phyloP scores from a whole-genome alignment of 768 basidiomycete species.

The Ramaria rubella region DNA sequence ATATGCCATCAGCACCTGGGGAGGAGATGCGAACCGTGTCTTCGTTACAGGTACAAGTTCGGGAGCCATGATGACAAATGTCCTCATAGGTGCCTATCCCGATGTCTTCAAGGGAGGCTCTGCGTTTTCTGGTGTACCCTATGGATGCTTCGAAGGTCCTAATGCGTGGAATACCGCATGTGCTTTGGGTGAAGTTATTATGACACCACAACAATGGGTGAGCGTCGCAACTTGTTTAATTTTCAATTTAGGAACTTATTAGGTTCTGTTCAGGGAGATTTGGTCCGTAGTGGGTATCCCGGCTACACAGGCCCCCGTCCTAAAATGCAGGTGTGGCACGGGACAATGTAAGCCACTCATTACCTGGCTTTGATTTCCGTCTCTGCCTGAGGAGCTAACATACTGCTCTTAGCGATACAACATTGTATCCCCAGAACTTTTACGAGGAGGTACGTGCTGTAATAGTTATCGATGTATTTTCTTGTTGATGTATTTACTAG shows the following conservation, averaged over 20 bases:
- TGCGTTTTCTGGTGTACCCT: constrained; percentile 47
- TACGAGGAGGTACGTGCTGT: too few species aligned
- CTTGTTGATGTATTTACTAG: too few species aligned
- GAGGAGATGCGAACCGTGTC: constrained; percentile 39
- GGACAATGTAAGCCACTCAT: constrained; percentile 31
- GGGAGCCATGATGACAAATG: constrained; percentile 57
- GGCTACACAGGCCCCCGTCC: constrained; percentile 46
- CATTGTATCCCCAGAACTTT: constrained; percentile 45
- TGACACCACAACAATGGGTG: constrained; percentile 42
- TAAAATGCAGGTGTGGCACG: constrained; percentile 50
- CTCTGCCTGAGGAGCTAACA: background rate
- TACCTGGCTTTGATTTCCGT: background rate
- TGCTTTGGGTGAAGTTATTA: constrained; percentile 36
- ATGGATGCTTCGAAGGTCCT: constrained; percentile 46
- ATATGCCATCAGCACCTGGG: constrained; percentile 42
- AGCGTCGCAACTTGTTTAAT: background rate
- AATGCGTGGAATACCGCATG: constrained; percentile 43
- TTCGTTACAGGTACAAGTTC: constrained; percentile 48
- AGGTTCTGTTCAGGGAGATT: constrained; percentile 31
- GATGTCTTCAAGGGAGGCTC: constrained; percentile 45
- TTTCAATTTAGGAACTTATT: background rate
- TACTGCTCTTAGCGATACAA: constrained; percentile 43
- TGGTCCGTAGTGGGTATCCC: constrained; percentile 41
- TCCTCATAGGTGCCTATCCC: constrained; percentile 47
- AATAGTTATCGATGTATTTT: background rate